Base-by-base conservation (phyloP, 805 yeast species). In the Ogataea angusta region DNA sequence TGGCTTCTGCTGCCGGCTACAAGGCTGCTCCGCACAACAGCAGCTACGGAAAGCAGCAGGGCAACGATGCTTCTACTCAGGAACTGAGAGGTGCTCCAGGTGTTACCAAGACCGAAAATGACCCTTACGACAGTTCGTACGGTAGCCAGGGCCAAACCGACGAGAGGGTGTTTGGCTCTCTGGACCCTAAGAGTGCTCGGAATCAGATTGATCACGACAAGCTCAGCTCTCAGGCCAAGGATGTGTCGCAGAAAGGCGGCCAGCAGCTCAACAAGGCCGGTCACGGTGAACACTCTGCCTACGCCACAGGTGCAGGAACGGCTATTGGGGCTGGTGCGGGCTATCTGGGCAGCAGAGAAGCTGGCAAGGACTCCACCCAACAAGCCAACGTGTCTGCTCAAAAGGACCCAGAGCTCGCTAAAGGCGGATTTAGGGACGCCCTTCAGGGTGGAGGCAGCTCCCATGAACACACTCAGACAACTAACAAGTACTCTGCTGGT, bases 321-420 rank as follows among this genome's bases (percentile, higher is more conserved):
- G 54, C 43, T 10, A 46, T 46, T 3, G 51, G 49, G 13, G 42
- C 49, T 18, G 54, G 47, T 9, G 51, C 48, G 5, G 49, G 47
- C 12, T 49, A 47, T 30, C 13, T 44, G 24, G 46, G 38, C n/a
- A 37, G 46, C 5, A 34, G 33, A 15, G 33, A 37, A 35, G 16
- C 30, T 3, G 19, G 17, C 13, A 17, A 27, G 5, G 19, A 21
- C 12, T 9, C 27, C 10, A 6, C 27, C 14, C 2, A n/a, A 24
- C 13, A n/a, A 5, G 27, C 27, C 27, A 24, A 24, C 13, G 27
- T 2, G 7, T 24, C 27, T 24, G 27, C 13, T 6, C 21, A 10
- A 18, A 6, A 15, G 5, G 36, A 32, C 28, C 36, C 31, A 9
- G 19, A 16, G 19, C 27, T 24, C 8, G 14, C 27, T 13, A 10